phyloP scores from a whole-genome alignment of 768 basidiomycete genomes.

The Leucosporidium scottii region DNA sequence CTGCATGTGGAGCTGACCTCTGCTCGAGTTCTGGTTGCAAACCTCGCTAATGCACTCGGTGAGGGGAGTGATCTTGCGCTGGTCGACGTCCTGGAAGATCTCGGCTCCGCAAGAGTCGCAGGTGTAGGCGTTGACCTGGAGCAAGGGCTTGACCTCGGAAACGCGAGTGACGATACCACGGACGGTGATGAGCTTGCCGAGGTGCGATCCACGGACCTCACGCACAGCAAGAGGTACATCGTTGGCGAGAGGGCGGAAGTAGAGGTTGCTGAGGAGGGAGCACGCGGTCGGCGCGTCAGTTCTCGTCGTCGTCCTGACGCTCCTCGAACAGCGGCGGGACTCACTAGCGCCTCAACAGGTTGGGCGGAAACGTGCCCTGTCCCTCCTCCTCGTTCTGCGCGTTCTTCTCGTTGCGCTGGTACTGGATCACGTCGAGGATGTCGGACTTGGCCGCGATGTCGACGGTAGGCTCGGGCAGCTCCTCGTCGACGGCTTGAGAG shows the following conservation, averaged over 20 bases:
- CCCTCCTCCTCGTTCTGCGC: slow-evolving; percentile 62
- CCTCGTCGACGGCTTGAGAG: slow-evolving; percentile 78
- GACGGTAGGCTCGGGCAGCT: slow-evolving; percentile 76
- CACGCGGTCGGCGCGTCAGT: background rate
- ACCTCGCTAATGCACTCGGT: slow-evolving; percentile 73
- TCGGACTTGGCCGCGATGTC: slow-evolving; percentile 87
- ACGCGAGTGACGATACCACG: slow-evolving; percentile 97
- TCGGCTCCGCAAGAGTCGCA: slow-evolving; percentile 98
- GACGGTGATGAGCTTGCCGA: slow-evolving; percentile 91
- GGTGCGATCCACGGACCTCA: slow-evolving; percentile 72
- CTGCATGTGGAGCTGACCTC: slow-evolving; percentile 94
- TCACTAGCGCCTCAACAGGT: slow-evolving; percentile 89
- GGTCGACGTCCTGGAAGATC: slow-evolving; percentile 91
- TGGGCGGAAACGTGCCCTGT: slow-evolving; percentile 78
- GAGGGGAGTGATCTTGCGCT: slow-evolving; percentile 65
- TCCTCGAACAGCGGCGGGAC: slow-evolving; percentile 42
- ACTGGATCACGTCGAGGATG: slow-evolving; percentile 92
- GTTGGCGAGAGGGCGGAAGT: slow-evolving; percentile 68
- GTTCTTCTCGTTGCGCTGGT: slow-evolving; percentile 84
- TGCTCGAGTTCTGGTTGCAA: slow-evolving; percentile 77
- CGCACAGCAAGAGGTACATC: slow-evolving; percentile 70
- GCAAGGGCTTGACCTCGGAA: slow-evolving; percentile 94
- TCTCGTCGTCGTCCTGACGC: background rate
- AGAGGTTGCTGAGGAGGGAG: slow-evolving; percentile 63
- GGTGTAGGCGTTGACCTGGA: slow-evolving; percentile 87